Conservation (phyloP, 495 filamentous ascomycete genomes). For the Chaetomium fimeti region DNA sequence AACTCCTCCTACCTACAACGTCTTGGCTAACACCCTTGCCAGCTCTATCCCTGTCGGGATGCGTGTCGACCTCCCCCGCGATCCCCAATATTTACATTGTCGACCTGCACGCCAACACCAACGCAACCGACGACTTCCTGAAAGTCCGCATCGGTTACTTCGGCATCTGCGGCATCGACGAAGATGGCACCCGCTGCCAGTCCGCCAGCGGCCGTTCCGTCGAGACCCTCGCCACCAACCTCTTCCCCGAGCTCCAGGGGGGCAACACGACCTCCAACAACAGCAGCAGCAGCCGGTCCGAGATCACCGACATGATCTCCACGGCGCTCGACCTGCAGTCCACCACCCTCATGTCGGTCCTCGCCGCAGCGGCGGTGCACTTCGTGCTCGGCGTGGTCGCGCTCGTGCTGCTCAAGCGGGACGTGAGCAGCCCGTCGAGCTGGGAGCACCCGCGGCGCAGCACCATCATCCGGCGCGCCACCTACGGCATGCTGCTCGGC, state of each 20-base stretch:
- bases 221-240: slow-evolving; percentile 14
- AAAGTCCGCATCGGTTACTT: slow-evolving; percentile 41
- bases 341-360: slow-evolving; percentile 28
- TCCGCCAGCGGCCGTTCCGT: slow-evolving; percentile 22
- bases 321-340: slow-evolving; percentile 32
- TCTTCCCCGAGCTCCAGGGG: slow-evolving; percentile 18
- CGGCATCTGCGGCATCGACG: slow-evolving; percentile 35
- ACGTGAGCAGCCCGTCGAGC: slow-evolving; percentile 18
- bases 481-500: slow-evolving; percentile 28
- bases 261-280: slow-evolving; percentile 10
- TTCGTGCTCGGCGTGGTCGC: slow-evolving; percentile 38
- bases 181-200: slow-evolving; percentile 26
- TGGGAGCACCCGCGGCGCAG: slow-evolving; percentile 21
- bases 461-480: slow-evolving; percentile 27
- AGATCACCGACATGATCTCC: slow-evolving; percentile 26
- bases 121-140: slow-evolving; percentile 17
- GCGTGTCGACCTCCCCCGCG: slow-evolving; percentile 30
- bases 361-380: slow-evolving; percentile 27
- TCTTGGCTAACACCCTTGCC: slow-evolving; percentile 7
- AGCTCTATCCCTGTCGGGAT: slow-evolving; percentile 36
- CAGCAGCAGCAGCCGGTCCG: not conserved
- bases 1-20: too few relatives aligned
- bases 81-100: slow-evolving; percentile 38
- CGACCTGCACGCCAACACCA: slow-evolving; percentile 27
- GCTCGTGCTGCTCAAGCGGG: slow-evolving; percentile 26